Conservation (phyloP, 805 yeast genomes). For the Candida sonorensis region DNA sequence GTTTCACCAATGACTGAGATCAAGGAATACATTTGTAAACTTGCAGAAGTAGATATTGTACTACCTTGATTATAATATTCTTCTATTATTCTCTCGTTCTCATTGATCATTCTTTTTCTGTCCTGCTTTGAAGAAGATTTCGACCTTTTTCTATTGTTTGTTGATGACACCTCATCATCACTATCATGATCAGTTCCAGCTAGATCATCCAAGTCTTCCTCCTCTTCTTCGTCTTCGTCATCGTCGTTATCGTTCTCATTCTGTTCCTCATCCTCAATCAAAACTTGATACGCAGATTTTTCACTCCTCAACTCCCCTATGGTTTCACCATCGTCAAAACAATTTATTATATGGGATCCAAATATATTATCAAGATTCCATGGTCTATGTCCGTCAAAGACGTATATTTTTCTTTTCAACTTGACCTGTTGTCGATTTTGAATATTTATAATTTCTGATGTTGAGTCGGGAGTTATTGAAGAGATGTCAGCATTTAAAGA, state of each 20-base stretch:
- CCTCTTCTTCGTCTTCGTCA: slow-evolving; percentile 30
- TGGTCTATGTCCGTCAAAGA: slow-evolving; percentile 90
- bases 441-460: slow-evolving; percentile 15
- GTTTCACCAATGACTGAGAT: slow-evolving; percentile 81
- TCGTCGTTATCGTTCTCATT: slow-evolving; percentile 32
- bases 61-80: slow-evolving; percentile 82
- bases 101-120: slow-evolving; percentile 33
- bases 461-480: slow-evolving; percentile 19
- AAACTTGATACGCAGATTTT: slow-evolving; percentile 51
- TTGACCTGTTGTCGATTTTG: slow-evolving; percentile 17
- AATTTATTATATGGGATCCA: slow-evolving; percentile 69
- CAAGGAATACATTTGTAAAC: slow-evolving; percentile 76
- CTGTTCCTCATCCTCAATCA: too few relatives aligned
- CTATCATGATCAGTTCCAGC: too few relatives aligned
- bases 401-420: slow-evolving; percentile 57
- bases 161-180: slow-evolving; percentile 19
- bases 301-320: slow-evolving; percentile 52
- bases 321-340: slow-evolving; percentile 82
- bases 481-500: slow-evolving; percentile 14
- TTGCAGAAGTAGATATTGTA: slow-evolving; percentile 62
- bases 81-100: slow-evolving; percentile 54
- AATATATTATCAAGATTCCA: slow-evolving; percentile 93
- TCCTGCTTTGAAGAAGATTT: slow-evolving; percentile 29
- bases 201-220: slow-evolving; percentile 15
- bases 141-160: slow-evolving; percentile 17